Conservation (phyloP, 2,329 filamentous ascomycete genomes). For the Fusarium hainanense region DNA sequence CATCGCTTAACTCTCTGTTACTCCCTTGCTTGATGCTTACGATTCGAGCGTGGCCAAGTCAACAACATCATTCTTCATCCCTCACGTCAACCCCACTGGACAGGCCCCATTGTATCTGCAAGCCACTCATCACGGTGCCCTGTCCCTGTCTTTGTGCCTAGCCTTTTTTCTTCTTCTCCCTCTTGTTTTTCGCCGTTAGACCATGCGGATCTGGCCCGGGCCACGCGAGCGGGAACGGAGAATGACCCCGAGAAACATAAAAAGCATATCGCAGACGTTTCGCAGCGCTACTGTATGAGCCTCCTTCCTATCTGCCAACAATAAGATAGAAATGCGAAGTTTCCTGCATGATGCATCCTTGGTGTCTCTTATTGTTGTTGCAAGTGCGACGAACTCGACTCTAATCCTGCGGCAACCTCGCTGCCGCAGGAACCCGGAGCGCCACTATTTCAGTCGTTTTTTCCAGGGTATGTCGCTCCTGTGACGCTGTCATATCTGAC, state of each 20-base stretch:
- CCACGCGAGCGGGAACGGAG: conserved; percentile 34
- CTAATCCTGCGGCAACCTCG: conserved; percentile 20
- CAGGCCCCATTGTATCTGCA: conserved; percentile 25
- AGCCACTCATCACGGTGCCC: conserved; percentile 18
- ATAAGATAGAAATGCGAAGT: conserved; percentile 13
- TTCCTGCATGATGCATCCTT: conserved; percentile 14
- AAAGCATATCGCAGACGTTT: conserved; percentile 7
- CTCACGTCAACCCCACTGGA: conserved; percentile 28
- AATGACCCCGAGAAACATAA: conserved; percentile 13
- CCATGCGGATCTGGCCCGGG: conserved; percentile 22
- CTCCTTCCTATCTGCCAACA: conserved; percentile 13
- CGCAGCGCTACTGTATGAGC: conserved; percentile 20
- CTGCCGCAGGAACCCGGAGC: conserved; percentile 38
- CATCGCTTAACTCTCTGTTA: conserved; percentile 3
- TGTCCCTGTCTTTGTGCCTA: neutral
- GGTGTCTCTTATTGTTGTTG: conserved; percentile 35
- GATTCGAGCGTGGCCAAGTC: conserved; percentile 12
- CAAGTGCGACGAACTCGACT: conserved; percentile 7
- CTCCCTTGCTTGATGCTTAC: conserved; percentile 34
- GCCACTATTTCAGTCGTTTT: conserved; percentile 18
- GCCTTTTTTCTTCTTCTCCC: neutral
- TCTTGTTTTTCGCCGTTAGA: conserved; percentile 2
- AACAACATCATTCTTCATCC: conserved; percentile 15
- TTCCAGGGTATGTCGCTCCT: neutral
- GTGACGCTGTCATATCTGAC: neutral